Evolutionary conservation across 768 basidiomycete species (phyloP).

Genomic region (Lactarius quietus): DNA sequence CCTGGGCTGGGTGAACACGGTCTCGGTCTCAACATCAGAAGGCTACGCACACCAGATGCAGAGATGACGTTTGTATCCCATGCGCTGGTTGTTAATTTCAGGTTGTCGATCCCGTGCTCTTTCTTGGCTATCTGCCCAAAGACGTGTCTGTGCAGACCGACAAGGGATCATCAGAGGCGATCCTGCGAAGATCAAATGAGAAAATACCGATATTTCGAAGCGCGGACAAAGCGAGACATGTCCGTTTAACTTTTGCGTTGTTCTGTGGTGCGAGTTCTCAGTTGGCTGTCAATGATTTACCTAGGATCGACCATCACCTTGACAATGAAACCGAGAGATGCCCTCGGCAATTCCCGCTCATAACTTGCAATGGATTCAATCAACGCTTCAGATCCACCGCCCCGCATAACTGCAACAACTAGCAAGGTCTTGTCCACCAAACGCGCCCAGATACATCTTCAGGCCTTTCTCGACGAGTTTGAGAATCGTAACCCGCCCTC

Average conservation of each 20-base stretch:
- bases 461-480: slow-evolving; percentile 34
- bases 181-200: slow-evolving; percentile 5
- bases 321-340: not conserved
- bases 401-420: slow-evolving; percentile 11
- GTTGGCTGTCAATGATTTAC: not conserved
- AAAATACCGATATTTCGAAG: slow-evolving; percentile 81
- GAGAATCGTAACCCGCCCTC: slow-evolving; percentile 32
- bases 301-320: not conserved
- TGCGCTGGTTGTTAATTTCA: slow-evolving; percentile 83
- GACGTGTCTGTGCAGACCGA: slow-evolving; percentile 65
- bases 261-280: not conserved
- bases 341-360: slow-evolving; percentile 13
- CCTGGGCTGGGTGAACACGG: slow-evolving; percentile 20
- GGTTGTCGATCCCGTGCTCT: slow-evolving; percentile 73
- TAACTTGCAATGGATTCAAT: not conserved
- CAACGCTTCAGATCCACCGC: slow-evolving; percentile 28
- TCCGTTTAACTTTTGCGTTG: not conserved
- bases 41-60: slow-evolving; percentile 65
- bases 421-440: slow-evolving; percentile 29
- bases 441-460: slow-evolving; percentile 30
- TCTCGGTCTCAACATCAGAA: not conserved
- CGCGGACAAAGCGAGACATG: slow-evolving; percentile 85
- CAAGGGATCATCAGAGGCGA: slow-evolving; percentile 8
- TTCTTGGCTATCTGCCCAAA: slow-evolving; percentile 88
- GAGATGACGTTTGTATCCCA: slow-evolving; percentile 96